Evolutionary conservation across 1,284 basidiomycete genomes (phyloP).

Genomic region (Coriolopsis trogii): DNA sequence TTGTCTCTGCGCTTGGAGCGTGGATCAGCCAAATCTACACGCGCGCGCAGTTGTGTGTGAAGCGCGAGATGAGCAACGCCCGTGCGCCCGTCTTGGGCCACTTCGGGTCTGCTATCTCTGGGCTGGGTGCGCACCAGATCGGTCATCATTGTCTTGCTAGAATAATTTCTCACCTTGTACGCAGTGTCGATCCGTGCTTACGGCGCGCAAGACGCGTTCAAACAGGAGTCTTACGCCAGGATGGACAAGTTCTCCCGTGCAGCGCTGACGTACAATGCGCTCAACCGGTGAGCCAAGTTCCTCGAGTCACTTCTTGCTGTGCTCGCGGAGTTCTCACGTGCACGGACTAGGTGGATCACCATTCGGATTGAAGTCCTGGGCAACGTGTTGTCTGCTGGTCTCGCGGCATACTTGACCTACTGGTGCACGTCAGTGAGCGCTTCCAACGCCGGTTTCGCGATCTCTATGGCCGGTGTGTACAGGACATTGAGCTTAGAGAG

Average conservation of each 20-base stretch:
- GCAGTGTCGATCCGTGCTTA: conserved; percentile 68
- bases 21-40: conserved; percentile 57
- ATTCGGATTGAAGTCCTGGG: too few species aligned
- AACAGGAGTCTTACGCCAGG: conserved; percentile 43
- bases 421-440: too few species aligned
- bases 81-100: conserved; percentile 68
- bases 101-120: conserved; percentile 69
- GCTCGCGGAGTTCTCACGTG: too few species aligned
- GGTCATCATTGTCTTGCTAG: not conserved
- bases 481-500: too few species aligned
- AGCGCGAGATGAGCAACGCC: conserved; percentile 74
- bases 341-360: too few species aligned
- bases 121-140: conserved; percentile 51
- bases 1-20: conserved; percentile 47
- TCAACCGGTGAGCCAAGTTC: conserved; percentile 47
- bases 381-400: too few species aligned
- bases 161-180: too few species aligned
- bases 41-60: conserved; percentile 74
- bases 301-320: too few species aligned
- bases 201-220: conserved; percentile 52
- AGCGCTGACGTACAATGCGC: conserved; percentile 51
- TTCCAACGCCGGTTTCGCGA: too few species aligned
- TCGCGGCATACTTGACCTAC: too few species aligned
- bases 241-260: conserved; percentile 53
- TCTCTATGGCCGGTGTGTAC: too few species aligned